phyloP scores from a whole-genome alignment of 495 filamentous ascomycete genomes.

The Aspergillus panamensis region DNA sequence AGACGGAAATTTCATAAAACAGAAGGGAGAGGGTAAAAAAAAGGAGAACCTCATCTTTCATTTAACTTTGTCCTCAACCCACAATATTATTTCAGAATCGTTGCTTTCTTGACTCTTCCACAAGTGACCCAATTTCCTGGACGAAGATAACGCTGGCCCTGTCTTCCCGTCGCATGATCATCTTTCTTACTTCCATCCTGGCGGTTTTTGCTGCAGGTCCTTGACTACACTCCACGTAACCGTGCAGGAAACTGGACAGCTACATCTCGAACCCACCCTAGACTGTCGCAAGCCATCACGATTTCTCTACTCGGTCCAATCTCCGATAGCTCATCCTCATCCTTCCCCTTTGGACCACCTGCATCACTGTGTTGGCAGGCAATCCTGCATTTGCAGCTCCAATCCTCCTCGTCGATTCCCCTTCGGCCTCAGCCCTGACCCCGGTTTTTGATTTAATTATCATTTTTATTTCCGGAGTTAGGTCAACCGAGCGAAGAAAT shows the following conservation, averaged over 20 bases:
- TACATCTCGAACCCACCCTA: conserved; percentile 29
- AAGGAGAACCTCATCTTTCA: conserved; percentile 7
- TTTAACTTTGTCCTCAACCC: background rate
- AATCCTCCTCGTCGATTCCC: conserved; percentile 21
- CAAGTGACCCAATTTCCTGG: conserved; percentile 13
- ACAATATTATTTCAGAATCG: conserved; percentile 9
- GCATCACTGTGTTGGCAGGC: conserved; percentile 46
- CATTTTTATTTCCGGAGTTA: conserved; percentile 16
- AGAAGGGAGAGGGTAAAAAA: background rate
- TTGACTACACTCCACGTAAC: conserved; percentile 42
- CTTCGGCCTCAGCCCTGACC: conserved; percentile 26
- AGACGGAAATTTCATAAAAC: conserved; percentile 13
- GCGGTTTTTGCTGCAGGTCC: conserved; percentile 27
- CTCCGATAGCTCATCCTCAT: conserved; percentile 36
- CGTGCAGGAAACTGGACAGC: conserved; percentile 38
- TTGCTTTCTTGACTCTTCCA: conserved; percentile 11
- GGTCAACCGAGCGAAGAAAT: conserved; percentile 25
- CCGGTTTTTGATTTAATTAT: conserved; percentile 7
- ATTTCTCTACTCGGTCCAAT: conserved; percentile 29
- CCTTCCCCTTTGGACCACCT: conserved; percentile 44
- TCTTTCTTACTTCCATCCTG: conserved; percentile 30
- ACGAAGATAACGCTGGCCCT: conserved; percentile 30
- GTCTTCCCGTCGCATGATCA: conserved; percentile 34
- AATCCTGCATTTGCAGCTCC: conserved; percentile 29
- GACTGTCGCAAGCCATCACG: conserved; percentile 30